Conservation (phyloP, 768 basidiomycete genomes). For the Kondoa malvinella region DNA sequence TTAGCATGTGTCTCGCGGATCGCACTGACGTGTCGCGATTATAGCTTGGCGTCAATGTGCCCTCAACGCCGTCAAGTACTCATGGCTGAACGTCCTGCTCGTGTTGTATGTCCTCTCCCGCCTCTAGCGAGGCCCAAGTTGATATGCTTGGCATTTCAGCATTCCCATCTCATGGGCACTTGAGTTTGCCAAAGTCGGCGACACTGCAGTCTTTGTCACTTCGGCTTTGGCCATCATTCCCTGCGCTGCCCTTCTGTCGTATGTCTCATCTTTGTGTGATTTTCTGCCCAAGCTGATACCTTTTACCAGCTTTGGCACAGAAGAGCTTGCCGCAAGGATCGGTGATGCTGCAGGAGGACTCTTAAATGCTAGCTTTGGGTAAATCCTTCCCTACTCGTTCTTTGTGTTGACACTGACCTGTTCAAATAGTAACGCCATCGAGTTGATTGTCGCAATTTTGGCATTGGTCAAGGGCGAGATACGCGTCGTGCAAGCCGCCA, state of each 20-base stretch:
- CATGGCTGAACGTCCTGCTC: constrained; percentile 16
- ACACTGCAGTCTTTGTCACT: constrained; percentile 24
- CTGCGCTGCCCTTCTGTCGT: constrained; percentile 16
- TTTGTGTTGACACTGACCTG: neutral
- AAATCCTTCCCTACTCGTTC: neutral
- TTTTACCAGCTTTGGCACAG: constrained; percentile 72
- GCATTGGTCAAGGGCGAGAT: constrained; percentile 60
- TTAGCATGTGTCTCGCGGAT: neutral
- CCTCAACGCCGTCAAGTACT: constrained; percentile 12
- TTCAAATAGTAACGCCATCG: constrained; percentile 20
- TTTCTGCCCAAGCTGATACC: constrained; percentile 65
- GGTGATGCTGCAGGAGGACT: constrained; percentile 39
- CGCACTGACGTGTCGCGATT: neutral
- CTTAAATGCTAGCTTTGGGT: constrained; percentile 50
- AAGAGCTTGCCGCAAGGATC: constrained; percentile 62
- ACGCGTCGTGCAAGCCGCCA: constrained; percentile 58
- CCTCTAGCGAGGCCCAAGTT: neutral
- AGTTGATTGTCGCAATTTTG: constrained; percentile 40
- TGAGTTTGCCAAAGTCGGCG: constrained; percentile 15
- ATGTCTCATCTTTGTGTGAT: constrained; percentile 53
- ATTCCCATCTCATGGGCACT: constrained; percentile 21
- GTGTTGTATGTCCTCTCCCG: constrained; percentile 13
- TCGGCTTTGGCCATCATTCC: constrained; percentile 36
- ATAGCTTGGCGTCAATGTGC: neutral
- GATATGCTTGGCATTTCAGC: neutral